Percentiles rank a stretch among this genome's conserved stretches.
Conservation (phyloP, 495 filamentous ascomycete species). For the Delitschia confertaspora region DNA sequence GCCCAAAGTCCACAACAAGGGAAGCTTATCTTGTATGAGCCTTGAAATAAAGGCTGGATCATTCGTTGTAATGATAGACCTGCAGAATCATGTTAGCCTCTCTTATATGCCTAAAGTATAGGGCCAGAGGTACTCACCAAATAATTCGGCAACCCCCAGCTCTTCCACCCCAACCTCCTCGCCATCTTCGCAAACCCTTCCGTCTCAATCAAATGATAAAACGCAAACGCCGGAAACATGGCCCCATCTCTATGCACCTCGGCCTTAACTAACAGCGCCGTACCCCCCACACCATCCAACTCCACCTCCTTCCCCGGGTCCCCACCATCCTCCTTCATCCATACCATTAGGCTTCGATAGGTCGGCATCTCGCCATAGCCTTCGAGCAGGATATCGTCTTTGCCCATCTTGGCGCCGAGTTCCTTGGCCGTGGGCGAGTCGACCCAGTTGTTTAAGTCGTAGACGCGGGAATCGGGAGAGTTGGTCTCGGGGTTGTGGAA, state of each 20-base stretch:
- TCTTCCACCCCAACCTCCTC: constrained; percentile 69
- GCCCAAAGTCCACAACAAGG: too few species aligned
- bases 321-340: constrained; percentile 50
- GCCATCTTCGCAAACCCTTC: constrained; percentile 99
- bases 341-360: constrained; percentile 87
- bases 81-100: constrained; percentile 8
- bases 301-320: constrained; percentile 54
- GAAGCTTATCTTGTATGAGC: too few species aligned
- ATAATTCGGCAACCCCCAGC: constrained; percentile 87
- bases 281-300: constrained; percentile 90
- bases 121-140: constrained; percentile 52
- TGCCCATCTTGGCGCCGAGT: constrained; percentile 67
- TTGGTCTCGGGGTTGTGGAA: constrained; percentile 66
- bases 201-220: constrained; percentile 95
- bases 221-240: constrained; percentile 95
- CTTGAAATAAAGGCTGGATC: too few species aligned
- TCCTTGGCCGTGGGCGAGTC: constrained; percentile 70
- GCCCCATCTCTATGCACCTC: constrained; percentile 96
- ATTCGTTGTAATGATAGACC: constrained; percentile 70
- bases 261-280: constrained; percentile 88
- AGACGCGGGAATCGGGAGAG: constrained; percentile 64
- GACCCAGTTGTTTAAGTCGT: constrained; percentile 96
- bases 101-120: neutral
- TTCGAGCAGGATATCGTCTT: constrained; percentile 87
- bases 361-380: constrained; percentile 89